Evolutionary conservation across 768 basidiomycete species (phyloP), one percentile per base, ranked within the genome.

Genomic region (Suillus spraguei): DNA sequence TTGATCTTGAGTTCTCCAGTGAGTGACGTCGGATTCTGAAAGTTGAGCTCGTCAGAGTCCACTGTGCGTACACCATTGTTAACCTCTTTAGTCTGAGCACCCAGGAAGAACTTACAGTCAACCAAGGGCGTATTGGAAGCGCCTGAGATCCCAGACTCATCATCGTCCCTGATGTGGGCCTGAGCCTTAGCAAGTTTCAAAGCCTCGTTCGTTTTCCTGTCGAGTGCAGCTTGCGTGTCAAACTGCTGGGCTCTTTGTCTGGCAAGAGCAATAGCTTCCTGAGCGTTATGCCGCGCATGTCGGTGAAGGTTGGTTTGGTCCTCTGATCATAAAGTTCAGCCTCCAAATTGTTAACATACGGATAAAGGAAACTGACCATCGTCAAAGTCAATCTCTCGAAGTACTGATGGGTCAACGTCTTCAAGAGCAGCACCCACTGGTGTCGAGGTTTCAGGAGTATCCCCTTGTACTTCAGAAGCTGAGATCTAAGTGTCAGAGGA

Each of bases 1-100:
- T 86, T 85, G 68, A 99, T 90, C 5, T 91, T 93, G 67, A 95
- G 77, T 10, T 88, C 87, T 10, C 94, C 95, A 53, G 84, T 91
- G 67, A 96, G 77, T 17, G 94, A 93, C 5, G 95, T 94, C 9
- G 97, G 97, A 71, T 99, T 99, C 78, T 98, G 96, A 88, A 99
- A 99, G 78, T 99, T 98, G 44, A 99, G 87, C 72, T 99, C 97
- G 71, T 97, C 95, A 22, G 93, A 94, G 74, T 97, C 95, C 69
- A 97, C 94, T 95, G 64, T 7, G 62, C 4, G 28, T 13, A 47
- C 53, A 58, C 17, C 11, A 49, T 72, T 41, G 64, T 54, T 32
- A 49, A 44, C 65, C 6, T 66, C 13, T 42, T 47, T 22, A 35
- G 28, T 41, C 7, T 59, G 20, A 32, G 7, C 64, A 59, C 17